Base-by-base conservation (phyloP, 1,139 yeast genomes). In the Geotrichum australiense region DNA sequence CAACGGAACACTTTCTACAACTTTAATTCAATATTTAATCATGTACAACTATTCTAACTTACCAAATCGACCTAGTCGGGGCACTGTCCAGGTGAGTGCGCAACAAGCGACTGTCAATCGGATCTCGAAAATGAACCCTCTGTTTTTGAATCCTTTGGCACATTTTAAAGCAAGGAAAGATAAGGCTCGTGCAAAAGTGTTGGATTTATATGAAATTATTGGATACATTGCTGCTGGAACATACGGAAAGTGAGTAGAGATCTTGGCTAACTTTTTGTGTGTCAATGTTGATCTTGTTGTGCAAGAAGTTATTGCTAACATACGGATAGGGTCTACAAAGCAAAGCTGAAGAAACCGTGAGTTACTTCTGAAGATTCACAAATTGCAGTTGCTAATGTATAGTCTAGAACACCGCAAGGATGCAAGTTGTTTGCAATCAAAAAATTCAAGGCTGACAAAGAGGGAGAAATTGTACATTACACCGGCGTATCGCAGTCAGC, bases 201-300 rank as follows among this genome's bases (percentile, higher is more conserved):
- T 86, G 22, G 79, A 82, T 36, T 81, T 81, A 52, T 91, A 89
- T 61, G 89, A 82, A 49, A 82, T 93, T 48, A 66, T 86, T 24
- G 99, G 99, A 0, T 91, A 91, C 62, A 93, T 91, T 48, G 98
- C 98, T 0, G 96, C 98, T 0, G 99, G 99, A 29, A 91, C 99
- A 0, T 91, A 91, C 61, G 99, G 99, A 20, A 54, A 42, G 48
- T 53, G 45, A 45, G 40, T 32, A 43, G 10, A 19, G 4, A 12
- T 15, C 29, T 5, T 26, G 5, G 7, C 12, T 26, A 11, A 5
- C 7, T n/a, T 11, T 26, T n/a, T n/a, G n/a, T n/a, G n/a, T n/a
- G n/a, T n/a, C n/a, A n/a, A 35, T 27, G 5, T 34, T 23, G 4
- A 20, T 16, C 12, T 15, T n/a, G n/a, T n/a, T n/a, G n/a, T n/a